Evolutionary conservation across 2,329 filamentous ascomycete species (phyloP).

Genomic region (Monilinia laxa): DNA sequence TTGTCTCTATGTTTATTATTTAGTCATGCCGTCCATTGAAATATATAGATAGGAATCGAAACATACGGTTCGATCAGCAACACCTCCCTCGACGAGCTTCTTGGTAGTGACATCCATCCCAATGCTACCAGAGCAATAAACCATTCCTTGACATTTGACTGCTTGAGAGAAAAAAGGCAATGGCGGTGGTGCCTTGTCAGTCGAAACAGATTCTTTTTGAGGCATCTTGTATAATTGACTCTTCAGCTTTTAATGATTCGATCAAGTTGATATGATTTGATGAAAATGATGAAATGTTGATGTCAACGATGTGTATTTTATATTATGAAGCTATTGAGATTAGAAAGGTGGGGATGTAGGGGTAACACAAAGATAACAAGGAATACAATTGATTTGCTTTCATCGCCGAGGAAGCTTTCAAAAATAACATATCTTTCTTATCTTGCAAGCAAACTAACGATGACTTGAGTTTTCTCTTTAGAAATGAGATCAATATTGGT

Average conservation of each 20-base stretch:
- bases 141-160: conserved; percentile 61
- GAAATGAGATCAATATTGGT: neutral
- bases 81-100: conserved; percentile 55
- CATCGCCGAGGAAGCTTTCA: neutral
- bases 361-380: neutral
- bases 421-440: neutral
- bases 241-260: conserved; percentile 41
- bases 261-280: neutral
- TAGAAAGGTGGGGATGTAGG: neutral
- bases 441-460: no score
- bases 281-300: conserved; percentile 1
- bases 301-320: neutral
- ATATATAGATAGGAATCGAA: neutral
- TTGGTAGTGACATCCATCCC: conserved; percentile 56
- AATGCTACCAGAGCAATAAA: conserved; percentile 69
- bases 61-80: conserved; percentile 54
- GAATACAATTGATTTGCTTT: conserved; percentile 6
- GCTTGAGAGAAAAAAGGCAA: conserved; percentile 60
- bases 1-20: conserved; percentile 46
- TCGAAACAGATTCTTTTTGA: conserved; percentile 29
- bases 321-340: neutral
- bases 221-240: conserved; percentile 24
- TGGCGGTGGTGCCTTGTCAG: conserved; percentile 47
- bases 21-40: neutral
- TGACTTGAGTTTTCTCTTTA: no score